These are phyloP conservation scores for Diaporthe sp. DNA, from an alignment of 2,329 filamentous ascomycete species.

Conservation along the genomic window DNA sequence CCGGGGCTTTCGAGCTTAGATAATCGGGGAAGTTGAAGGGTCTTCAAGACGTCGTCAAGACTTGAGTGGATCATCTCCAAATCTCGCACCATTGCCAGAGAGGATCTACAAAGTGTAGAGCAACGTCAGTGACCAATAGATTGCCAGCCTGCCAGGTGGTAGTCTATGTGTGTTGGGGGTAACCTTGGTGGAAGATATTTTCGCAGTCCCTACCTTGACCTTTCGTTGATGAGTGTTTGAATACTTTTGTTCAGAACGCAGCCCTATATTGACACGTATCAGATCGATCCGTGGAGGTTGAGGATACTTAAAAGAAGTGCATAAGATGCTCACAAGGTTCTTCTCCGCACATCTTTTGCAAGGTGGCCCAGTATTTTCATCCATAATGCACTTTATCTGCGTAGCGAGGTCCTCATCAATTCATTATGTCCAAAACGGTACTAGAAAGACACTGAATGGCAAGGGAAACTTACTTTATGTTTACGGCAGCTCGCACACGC, in stretches of 20 bases:
- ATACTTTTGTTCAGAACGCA: slow-evolving; percentile 58
- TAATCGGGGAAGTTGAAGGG: slow-evolving; percentile 16
- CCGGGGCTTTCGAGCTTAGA: neutral
- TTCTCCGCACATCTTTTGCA: slow-evolving; percentile 55
- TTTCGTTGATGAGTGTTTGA: slow-evolving; percentile 58
- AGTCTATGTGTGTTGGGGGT: neutral
- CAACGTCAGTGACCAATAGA: neutral
- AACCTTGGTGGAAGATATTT: neutral
- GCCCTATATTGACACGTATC: neutral
- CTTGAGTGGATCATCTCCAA: slow-evolving; percentile 44
- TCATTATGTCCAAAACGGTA: neutral
- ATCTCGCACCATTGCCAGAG: slow-evolving; percentile 36
- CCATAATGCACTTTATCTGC: slow-evolving; percentile 59
- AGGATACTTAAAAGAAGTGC: neutral
- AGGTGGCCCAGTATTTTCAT: slow-evolving; percentile 53
- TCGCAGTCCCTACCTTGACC: slow-evolving; percentile 49
- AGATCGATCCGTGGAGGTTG: neutral
- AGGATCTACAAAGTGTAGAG: neutral
- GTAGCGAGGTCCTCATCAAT: neutral
- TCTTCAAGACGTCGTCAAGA: slow-evolving; percentile 43
- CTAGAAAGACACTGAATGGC: neutral
- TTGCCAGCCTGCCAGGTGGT: neutral
- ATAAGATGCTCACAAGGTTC: slow-evolving; percentile 46
- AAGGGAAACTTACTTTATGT: slow-evolving; percentile 51
- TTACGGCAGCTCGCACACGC: slow-evolving; percentile 58